A percentile compares a stretch with the other conserved stretches of the same genome.
These are phyloP conservation scores for Petunia secreta DNA, from an alignment of 257 asterid genomes.

Conservation along the genomic window DNA sequence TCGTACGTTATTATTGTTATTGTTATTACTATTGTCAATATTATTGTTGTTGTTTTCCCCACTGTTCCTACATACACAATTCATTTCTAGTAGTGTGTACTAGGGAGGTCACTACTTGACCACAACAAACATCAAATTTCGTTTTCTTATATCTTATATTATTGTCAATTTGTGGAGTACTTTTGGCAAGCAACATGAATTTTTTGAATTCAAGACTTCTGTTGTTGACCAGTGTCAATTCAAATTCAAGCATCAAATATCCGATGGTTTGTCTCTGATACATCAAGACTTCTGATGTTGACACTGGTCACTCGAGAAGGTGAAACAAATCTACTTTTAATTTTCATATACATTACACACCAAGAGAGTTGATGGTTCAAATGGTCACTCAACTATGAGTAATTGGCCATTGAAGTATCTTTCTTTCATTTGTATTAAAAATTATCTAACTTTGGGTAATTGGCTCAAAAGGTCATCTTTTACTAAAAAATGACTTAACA, in stretches of 20 bases:
- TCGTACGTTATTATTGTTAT: too few relatives aligned
- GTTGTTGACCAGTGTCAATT: conserved; percentile 1
- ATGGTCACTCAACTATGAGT: too few relatives aligned
- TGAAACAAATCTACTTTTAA: background rate
- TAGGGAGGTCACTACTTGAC: background rate
- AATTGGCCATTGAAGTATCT: too few relatives aligned
- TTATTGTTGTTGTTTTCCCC: too few relatives aligned
- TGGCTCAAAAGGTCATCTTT: too few relatives aligned
- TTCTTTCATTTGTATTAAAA: too few relatives aligned
- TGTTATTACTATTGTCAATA: too few relatives aligned
- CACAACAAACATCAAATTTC: conserved; percentile 9
- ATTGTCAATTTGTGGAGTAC: background rate
- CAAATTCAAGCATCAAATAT: background rate
- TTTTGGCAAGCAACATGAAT: background rate
- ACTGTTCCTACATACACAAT: background rate
- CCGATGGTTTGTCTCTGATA: background rate
- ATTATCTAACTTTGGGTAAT: too few relatives aligned
- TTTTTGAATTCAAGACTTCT: background rate
- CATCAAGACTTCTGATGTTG: conserved; percentile 6
- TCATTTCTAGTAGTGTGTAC: background rate
- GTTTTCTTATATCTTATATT: background rate
- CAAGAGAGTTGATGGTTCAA: too few relatives aligned
- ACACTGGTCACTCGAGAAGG: background rate
- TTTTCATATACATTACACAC: too few relatives aligned
- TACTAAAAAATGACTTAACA: too few relatives aligned